phyloP scores from a whole-genome alignment of 2,329 filamentous ascomycete species.

The Pseudogymnoascus sp. region DNA sequence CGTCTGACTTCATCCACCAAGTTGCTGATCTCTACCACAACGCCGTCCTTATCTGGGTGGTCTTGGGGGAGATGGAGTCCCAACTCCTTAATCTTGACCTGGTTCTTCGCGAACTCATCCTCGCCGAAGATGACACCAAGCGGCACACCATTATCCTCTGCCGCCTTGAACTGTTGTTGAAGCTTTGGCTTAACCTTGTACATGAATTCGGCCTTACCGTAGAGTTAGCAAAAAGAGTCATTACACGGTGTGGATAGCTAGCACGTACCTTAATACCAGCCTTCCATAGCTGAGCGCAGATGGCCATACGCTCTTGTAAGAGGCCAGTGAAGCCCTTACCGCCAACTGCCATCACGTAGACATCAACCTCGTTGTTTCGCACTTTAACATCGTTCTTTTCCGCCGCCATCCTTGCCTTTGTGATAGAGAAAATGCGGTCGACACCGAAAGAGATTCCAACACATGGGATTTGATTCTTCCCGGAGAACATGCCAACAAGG shows the following conservation, averaged over 20 bases:
- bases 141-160: slow-evolving; percentile 70
- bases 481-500: slow-evolving; percentile 87
- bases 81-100: slow-evolving; percentile 83
- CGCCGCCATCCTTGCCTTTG: slow-evolving; percentile 64
- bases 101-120: slow-evolving; percentile 74
- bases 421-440: slow-evolving; percentile 90
- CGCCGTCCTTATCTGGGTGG: slow-evolving; percentile 84
- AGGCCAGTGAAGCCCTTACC: slow-evolving; percentile 76
- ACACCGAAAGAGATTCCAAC: slow-evolving; percentile 91
- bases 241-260: not conserved
- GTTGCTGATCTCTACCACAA: slow-evolving; percentile 58
- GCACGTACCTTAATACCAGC: slow-evolving; percentile 69
- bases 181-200: slow-evolving; percentile 90
- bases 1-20: slow-evolving; percentile 56
- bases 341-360: slow-evolving; percentile 91
- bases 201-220: slow-evolving; percentile 63
- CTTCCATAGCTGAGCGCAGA: slow-evolving; percentile 72
- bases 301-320: slow-evolving; percentile 73
- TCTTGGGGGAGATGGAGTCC: slow-evolving; percentile 59
- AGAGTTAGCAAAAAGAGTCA: slow-evolving; percentile 7
- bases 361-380: slow-evolving; percentile 71
- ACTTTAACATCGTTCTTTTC: slow-evolving; percentile 47
- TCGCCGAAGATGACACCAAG: slow-evolving; percentile 86
- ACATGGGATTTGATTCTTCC: slow-evolving; percentile 79
- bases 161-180: slow-evolving; percentile 82